Conservation (phyloP, 116 monocot species). For the Cymodocea nodosa region DNA sequence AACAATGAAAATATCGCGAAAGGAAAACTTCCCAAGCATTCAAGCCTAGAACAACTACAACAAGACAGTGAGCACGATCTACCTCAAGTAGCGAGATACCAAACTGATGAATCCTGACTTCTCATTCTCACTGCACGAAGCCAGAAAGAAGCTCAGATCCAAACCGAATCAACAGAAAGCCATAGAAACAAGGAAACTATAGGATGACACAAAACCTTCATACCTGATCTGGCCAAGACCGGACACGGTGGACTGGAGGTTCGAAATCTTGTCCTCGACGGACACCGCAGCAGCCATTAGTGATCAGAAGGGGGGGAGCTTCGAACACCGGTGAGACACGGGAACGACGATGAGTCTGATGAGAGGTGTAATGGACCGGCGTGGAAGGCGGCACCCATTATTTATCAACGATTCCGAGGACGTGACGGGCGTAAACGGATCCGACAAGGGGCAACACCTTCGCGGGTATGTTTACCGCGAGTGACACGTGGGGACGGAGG, state of each 20-base stretch:
- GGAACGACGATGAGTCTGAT: background rate
- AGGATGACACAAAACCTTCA: background rate
- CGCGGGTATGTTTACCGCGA: background rate
- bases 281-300: slow-evolving; percentile 20
- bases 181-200: background rate
- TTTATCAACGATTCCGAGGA: no score
- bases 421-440: background rate
- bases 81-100: slow-evolving; percentile 55
- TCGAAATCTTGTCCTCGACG: slow-evolving; percentile 37
- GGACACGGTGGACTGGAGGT: slow-evolving; percentile 42
- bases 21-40: background rate
- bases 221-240: slow-evolving; percentile 59
- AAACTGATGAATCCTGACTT: slow-evolving; percentile 67
- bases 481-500: background rate
- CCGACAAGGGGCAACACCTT: background rate
- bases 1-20: background rate
- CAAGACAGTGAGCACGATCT: background rate
- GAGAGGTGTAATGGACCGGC: no score
- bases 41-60: background rate
- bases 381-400: no score
- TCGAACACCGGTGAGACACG: no score
- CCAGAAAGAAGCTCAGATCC: slow-evolving; percentile 5
- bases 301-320: background rate
- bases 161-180: background rate
- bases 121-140: slow-evolving; percentile 42